These are phyloP conservation scores for Saccharomycopsis fibuligera DNA, from an alignment of 805 yeast genomes.

Conservation along the genomic window DNA sequence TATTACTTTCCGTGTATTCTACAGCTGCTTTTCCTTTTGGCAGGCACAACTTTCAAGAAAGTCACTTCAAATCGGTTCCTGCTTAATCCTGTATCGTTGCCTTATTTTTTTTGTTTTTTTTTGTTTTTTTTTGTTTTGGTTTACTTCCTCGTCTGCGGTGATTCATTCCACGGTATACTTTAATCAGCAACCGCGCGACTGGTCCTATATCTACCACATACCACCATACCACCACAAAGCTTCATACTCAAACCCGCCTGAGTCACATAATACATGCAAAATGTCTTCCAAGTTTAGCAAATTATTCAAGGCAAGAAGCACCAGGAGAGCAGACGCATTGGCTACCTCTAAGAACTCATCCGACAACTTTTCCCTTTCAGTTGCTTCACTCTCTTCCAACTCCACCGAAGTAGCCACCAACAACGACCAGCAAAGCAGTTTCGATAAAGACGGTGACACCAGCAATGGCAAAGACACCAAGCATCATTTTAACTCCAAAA, in stretches of 20 bases:
- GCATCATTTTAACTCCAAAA: not conserved
- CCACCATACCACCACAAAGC: too few relatives aligned
- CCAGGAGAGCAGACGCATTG: slow-evolving; percentile 1
- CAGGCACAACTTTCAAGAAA: too few relatives aligned
- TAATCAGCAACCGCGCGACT: not conserved
- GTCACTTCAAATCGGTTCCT: too few relatives aligned
- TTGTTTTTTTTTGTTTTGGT: not conserved
- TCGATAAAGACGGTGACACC: too few relatives aligned
- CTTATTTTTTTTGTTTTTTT: not conserved
- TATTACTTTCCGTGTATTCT: too few relatives aligned
- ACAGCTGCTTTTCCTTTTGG: too few relatives aligned
- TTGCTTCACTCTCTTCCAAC: slow-evolving; percentile 8
- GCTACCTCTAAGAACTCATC: slow-evolving; percentile 10
- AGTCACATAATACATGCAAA: too few relatives aligned
- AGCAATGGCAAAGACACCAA: not conserved
- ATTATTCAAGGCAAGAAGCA: slow-evolving; percentile 17
- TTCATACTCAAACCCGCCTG: too few relatives aligned
- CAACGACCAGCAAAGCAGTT: not conserved
- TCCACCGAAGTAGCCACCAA: slow-evolving; percentile 7
- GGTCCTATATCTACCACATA: too few relatives aligned
- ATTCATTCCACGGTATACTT: not conserved
- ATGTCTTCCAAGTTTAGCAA: slow-evolving; percentile 21
- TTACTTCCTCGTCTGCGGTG: not conserved
- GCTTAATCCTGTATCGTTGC: too few relatives aligned
- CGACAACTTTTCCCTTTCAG: slow-evolving; percentile 15